Evolutionary conservation across 306 rosid species (phyloP), one percentile per base, ranked within the genome.

Genomic region (Cicer cuneatum): DNA sequence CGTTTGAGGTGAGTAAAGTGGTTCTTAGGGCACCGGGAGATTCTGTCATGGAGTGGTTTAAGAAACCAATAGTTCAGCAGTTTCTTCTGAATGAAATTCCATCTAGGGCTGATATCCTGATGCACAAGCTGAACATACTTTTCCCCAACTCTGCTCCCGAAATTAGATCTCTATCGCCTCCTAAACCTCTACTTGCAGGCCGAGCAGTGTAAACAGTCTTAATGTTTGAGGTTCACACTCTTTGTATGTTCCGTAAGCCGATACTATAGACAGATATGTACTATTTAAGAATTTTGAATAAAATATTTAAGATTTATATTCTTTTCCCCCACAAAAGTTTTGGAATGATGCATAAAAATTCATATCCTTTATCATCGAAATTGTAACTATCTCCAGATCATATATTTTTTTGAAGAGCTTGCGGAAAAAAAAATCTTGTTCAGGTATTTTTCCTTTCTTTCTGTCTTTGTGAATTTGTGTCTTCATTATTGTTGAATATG

Each of bases 111-210:
- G 98, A 94, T 80, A 82, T 94, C 74, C 85, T 94, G 65, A 88
- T 91, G 98, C 98, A 90, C 85, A 94, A 76, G 88, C 71, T 94
- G 86, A 94, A 91, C 84, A 91, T 85, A 66, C 92, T 90, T 73
- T 94, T 94, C 71, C 98, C 98, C 10, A 89, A 92, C 80, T 91
- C 98, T 60, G 97, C 98, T 12, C 98, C 98, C 51, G 97, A 91
- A 87, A 24, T 91, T 47, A 81, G 97, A 83, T 91, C 96, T 56
- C 75, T 91, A 24, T 80, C 90, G 7, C 98, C 93, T 82, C 95
- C 95, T 73, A 91, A 88, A 54, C 89, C 92, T 62, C 93, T 89
- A 79, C 87, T 89, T 77, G 78, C 88, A 73, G 84, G 87, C 60
- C 87, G 80, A 83, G 71, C 82, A 82, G 42, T 85, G 71, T 89